Conservation (phyloP, 2,329 filamentous ascomycete genomes). For the Cladophialophora chaetospira region DNA sequence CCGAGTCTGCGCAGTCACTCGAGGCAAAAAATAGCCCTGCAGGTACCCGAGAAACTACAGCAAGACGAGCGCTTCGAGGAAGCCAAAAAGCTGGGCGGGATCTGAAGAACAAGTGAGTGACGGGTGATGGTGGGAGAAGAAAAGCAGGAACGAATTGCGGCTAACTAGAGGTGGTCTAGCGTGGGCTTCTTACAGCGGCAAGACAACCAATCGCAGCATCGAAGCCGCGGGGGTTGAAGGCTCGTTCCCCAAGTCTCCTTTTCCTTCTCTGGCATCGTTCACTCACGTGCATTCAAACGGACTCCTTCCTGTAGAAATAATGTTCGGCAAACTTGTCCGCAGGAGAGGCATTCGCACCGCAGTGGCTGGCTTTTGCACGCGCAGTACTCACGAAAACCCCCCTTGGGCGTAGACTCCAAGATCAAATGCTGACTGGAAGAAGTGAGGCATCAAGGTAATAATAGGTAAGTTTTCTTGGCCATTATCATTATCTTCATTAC, state of each 20-base stretch:
- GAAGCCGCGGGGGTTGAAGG: neutral
- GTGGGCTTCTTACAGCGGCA: neutral
- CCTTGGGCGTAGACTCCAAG: too few relatives aligned
- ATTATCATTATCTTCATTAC: constrained; percentile 2
- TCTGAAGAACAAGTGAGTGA: neutral
- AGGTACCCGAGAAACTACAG: too few relatives aligned
- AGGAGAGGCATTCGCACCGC: too few relatives aligned
- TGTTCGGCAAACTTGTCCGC: too few relatives aligned
- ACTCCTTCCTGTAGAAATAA: too few relatives aligned
- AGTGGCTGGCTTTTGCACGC: too few relatives aligned
- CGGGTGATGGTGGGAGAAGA: neutral
- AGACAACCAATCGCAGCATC: neutral
- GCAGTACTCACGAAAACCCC: too few relatives aligned
- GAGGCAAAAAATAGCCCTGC: too few relatives aligned
- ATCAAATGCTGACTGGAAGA: too few relatives aligned
- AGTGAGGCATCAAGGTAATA: neutral
- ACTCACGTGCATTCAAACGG: neutral
- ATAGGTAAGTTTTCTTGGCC: neutral
- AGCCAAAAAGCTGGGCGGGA: neutral
- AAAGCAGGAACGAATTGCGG: neutral
- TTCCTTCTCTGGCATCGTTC: too few relatives aligned
- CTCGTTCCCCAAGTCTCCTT: neutral
- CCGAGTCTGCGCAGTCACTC: too few relatives aligned
- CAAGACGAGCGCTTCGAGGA: neutral
- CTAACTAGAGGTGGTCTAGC: neutral